These are phyloP conservation scores for Acanthamoeba sp. DNA, from an alignment of 208 protist genomes.

Conservation along the genomic window DNA sequence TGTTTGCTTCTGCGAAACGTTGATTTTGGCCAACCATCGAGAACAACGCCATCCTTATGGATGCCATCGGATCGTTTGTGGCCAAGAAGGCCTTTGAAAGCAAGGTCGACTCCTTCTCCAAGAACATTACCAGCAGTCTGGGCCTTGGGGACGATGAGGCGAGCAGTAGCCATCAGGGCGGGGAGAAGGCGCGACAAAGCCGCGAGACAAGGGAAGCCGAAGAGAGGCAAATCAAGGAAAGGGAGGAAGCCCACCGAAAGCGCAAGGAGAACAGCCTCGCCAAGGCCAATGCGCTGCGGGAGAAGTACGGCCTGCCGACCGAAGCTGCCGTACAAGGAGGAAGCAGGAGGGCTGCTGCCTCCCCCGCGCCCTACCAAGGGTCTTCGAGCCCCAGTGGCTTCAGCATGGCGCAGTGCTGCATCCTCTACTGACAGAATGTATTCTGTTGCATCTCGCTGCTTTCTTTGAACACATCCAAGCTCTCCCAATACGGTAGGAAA, in stretches of 20 bases:
- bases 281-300: conserved; percentile 21
- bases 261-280: neutral
- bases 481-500: no score
- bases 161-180: neutral
- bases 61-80: neutral
- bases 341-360: neutral
- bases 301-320: conserved; percentile 23
- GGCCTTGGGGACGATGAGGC: neutral
- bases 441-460: neutral
- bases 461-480: neutral
- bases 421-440: neutral
- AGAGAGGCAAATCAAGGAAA: neutral
- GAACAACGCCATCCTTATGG: neutral
- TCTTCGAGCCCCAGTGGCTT: neutral
- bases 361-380: neutral
- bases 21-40: no score
- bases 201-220: neutral
- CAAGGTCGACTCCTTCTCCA: conserved; percentile 10
- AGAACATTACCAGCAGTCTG: neutral
- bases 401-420: neutral
- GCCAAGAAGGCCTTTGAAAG: conserved; percentile 19
- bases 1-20: no score
- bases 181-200: neutral
- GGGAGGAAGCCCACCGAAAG: neutral
- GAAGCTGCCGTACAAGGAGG: neutral